Conservation (phyloP, 2,329 filamentous ascomycete genomes). For the Podosphaera xanthii region DNA sequence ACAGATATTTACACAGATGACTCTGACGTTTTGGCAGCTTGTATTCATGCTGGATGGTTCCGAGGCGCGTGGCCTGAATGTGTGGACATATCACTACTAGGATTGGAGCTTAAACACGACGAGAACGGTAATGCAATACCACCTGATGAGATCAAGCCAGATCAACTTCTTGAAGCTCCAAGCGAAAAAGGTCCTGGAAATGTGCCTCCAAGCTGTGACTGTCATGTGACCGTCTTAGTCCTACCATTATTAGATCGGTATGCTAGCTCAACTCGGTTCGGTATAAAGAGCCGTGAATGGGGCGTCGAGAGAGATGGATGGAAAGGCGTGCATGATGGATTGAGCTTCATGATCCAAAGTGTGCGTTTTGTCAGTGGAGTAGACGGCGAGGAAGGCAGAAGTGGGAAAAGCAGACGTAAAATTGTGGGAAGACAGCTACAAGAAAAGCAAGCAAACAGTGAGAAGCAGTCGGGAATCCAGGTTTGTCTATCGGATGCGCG, state of each 20-base stretch:
- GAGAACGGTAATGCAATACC: slow-evolving; percentile 5
- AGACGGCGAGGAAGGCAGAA: slow-evolving; percentile 22
- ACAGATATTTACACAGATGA: slow-evolving; percentile 92
- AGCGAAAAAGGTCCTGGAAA: slow-evolving; percentile 37
- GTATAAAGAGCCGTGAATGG: slow-evolving; percentile 64
- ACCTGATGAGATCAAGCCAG: slow-evolving; percentile 18
- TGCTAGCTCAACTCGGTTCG: slow-evolving; percentile 49
- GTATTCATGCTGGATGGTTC: slow-evolving; percentile 84
- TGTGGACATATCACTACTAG: slow-evolving; percentile 46
- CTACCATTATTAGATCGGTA: slow-evolving; percentile 63
- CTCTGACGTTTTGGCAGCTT: slow-evolving; percentile 76
- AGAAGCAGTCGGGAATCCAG: slow-evolving; percentile 1
- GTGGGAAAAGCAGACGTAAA: slow-evolving; percentile 18
- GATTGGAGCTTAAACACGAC: slow-evolving; percentile 23
- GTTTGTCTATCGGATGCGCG: background rate
- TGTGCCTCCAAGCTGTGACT: slow-evolving; percentile 46
- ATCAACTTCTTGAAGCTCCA: slow-evolving; percentile 23
- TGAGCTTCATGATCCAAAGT: slow-evolving; percentile 67
- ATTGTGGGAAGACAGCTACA: slow-evolving; percentile 6
- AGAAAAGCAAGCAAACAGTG: slow-evolving; percentile 8
- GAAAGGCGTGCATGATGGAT: slow-evolving; percentile 21
- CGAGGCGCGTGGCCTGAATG: slow-evolving; percentile 69
- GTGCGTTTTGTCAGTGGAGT: slow-evolving; percentile 73
- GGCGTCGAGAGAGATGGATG: slow-evolving; percentile 27
- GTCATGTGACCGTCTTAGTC: slow-evolving; percentile 71